Percentiles rank a stretch among this genome's conserved stretches.
phyloP scores from a whole-genome alignment of 306 rosid genomes.

The Heteromeles arbutifolia region DNA sequence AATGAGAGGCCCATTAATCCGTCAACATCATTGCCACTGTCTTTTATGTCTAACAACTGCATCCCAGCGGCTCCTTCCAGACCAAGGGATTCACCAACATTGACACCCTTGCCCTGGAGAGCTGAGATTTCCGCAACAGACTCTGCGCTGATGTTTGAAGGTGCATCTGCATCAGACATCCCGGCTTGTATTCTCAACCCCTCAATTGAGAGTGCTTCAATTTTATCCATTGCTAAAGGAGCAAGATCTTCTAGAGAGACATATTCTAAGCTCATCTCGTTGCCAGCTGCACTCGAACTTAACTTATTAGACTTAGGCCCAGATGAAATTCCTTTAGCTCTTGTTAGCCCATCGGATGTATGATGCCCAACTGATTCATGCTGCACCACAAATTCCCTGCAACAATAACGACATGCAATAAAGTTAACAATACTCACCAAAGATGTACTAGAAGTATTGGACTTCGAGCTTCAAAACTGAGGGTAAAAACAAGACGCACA shows the following conservation, averaged over 20 bases:
- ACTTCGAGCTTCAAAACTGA: background rate
- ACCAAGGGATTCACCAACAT: slow-evolving; percentile 45
- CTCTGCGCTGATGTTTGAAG: slow-evolving; percentile 63
- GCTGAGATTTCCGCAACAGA: slow-evolving; percentile 51
- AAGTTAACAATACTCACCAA: background rate
- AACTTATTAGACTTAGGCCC: slow-evolving; percentile 28
- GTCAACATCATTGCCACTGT: slow-evolving; percentile 41
- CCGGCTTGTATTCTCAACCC: slow-evolving; percentile 94
- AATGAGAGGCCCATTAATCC: slow-evolving; percentile 77
- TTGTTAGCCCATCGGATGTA: slow-evolving; percentile 16
- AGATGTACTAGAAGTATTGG: background rate
- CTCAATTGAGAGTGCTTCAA: slow-evolving; percentile 84
- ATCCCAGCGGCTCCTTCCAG: slow-evolving; percentile 81
- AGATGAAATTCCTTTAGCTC: slow-evolving; percentile 30
- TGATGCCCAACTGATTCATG: slow-evolving; percentile 41
- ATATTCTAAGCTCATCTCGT: slow-evolving; percentile 42
- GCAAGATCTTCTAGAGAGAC: slow-evolving; percentile 89
- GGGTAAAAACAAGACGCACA: slow-evolving; percentile 19
- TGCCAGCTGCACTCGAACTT: slow-evolving; percentile 27
- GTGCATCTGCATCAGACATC: slow-evolving; percentile 67
- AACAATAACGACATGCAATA: slow-evolving; percentile 13
- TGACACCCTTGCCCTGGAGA: slow-evolving; percentile 51
- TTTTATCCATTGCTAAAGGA: slow-evolving; percentile 81
- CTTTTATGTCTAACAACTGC: slow-evolving; percentile 60
- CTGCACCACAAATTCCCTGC: slow-evolving; percentile 47